phyloP scores from a whole-genome alignment of 2,329 filamentous ascomycete species.

The Dothideomycetes sp. region DNA sequence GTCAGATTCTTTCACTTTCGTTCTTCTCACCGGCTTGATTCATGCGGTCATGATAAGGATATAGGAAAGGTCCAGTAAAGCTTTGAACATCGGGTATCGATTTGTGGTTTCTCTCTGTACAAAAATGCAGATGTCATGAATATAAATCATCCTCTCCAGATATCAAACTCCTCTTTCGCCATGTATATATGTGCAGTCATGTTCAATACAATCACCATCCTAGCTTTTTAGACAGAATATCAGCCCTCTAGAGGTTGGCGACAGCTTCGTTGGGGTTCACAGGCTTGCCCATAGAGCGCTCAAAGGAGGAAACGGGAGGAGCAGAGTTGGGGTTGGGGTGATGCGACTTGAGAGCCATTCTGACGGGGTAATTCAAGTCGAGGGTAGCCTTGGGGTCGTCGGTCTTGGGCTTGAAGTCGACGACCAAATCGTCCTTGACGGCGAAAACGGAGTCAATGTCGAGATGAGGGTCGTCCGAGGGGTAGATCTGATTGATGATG shows the following conservation, averaged over 20 bases:
- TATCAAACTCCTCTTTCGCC: too few relatives aligned
- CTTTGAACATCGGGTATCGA: too few relatives aligned
- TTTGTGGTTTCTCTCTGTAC: too few relatives aligned
- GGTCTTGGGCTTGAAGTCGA: constrained; percentile 47
- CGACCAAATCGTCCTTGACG: constrained; percentile 52
- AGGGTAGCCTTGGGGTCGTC: constrained; percentile 44
- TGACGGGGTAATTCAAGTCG: constrained; percentile 43
- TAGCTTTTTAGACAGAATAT: too few relatives aligned
- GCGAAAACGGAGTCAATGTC: constrained; percentile 52
- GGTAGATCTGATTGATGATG: constrained; percentile 50
- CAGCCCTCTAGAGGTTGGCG: constrained; percentile 12
- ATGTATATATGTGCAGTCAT: too few relatives aligned
- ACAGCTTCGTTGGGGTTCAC: constrained; percentile 6
- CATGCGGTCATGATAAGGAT: too few relatives aligned
- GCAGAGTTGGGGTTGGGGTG: constrained; percentile 13
- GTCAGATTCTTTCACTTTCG: too few relatives aligned
- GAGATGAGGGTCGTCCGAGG: constrained; percentile 49
- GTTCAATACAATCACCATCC: too few relatives aligned
- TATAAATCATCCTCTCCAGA: too few relatives aligned
- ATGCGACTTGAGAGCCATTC: constrained; percentile 27
- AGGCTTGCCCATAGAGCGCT: constrained; percentile 2
- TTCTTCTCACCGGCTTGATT: too few relatives aligned
- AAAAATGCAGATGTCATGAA: too few relatives aligned
- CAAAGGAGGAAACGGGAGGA: constrained; percentile 6
- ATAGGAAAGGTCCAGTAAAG: too few relatives aligned